Evolutionary conservation across 768 basidiomycete species (phyloP).

Genomic region (Psilocybe cyanescens): DNA sequence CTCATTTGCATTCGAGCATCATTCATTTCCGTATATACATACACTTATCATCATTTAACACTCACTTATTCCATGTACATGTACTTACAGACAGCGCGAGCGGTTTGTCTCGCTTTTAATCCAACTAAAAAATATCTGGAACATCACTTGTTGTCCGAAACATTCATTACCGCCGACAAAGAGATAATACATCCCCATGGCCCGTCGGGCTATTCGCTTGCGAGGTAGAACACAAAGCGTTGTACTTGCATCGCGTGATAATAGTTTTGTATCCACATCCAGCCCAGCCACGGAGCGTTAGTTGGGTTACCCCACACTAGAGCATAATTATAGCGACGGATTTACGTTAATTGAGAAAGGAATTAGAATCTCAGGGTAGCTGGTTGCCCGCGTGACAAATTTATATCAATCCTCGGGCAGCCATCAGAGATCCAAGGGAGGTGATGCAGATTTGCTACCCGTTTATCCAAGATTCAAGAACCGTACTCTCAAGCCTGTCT

Average conservation of each 20-base stretch:
- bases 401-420: constrained; percentile 15
- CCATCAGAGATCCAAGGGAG: constrained; percentile 16
- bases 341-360: not conserved
- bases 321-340: constrained; percentile 7
- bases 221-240: not conserved
- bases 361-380: constrained; percentile 7
- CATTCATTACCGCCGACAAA: not conserved
- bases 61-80: not conserved
- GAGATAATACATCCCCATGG: not conserved
- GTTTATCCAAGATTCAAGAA: constrained; percentile 7
- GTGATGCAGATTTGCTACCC: constrained; percentile 12
- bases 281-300: not conserved
- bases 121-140: not conserved
- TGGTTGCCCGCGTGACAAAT: constrained; percentile 15
- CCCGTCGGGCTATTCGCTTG: not conserved
- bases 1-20: not conserved
- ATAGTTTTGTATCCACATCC: not conserved
- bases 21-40: constrained; percentile 1
- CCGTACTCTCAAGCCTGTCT: constrained; percentile 20
- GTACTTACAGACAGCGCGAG: not conserved
- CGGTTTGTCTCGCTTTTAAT: not conserved
- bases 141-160: not conserved
- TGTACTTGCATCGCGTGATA: constrained; percentile 1
- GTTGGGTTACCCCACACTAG: constrained; percentile 2
- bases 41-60: not conserved